Evolutionary conservation across 768 basidiomycete species (phyloP).

Genomic region (Suillus placidus): DNA sequence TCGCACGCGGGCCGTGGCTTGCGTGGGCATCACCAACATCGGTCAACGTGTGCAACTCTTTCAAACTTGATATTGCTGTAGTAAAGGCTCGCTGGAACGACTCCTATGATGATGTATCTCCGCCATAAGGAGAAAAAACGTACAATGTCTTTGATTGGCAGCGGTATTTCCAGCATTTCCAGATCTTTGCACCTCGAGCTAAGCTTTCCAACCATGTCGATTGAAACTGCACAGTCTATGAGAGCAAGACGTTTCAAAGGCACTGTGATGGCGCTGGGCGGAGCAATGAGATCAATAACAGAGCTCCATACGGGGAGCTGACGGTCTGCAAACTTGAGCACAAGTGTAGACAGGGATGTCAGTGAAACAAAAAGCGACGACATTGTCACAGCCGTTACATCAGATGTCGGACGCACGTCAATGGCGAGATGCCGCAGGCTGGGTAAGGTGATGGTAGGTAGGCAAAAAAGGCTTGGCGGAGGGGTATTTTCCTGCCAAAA

Average conservation of each 20-base stretch:
- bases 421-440: constrained; percentile 54
- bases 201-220: constrained; percentile 43
- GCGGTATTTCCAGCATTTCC: constrained; percentile 50
- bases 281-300: constrained; percentile 44
- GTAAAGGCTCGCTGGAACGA: constrained; percentile 36
- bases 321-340: constrained; percentile 10
- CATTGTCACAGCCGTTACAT: constrained; percentile 1
- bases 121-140: constrained; percentile 13
- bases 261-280: constrained; percentile 39
- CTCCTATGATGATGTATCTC: not conserved
- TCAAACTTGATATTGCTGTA: constrained; percentile 38
- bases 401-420: constrained; percentile 45
- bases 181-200: constrained; percentile 47
- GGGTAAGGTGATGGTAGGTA: constrained; percentile 37
- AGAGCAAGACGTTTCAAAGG: constrained; percentile 50
- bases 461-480: constrained; percentile 14
- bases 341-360: constrained; percentile 8
- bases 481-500: constrained; percentile 17
- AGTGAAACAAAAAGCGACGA: constrained; percentile 3
- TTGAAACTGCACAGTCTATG: constrained; percentile 46
- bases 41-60: constrained; percentile 45
- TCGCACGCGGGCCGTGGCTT: constrained; percentile 41
- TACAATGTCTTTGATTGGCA: constrained; percentile 57
- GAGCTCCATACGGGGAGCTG: constrained; percentile 34
- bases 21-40: constrained; percentile 47